Conservation (phyloP, 257 asterid species). For the Craterostigma plantagineum region DNA sequence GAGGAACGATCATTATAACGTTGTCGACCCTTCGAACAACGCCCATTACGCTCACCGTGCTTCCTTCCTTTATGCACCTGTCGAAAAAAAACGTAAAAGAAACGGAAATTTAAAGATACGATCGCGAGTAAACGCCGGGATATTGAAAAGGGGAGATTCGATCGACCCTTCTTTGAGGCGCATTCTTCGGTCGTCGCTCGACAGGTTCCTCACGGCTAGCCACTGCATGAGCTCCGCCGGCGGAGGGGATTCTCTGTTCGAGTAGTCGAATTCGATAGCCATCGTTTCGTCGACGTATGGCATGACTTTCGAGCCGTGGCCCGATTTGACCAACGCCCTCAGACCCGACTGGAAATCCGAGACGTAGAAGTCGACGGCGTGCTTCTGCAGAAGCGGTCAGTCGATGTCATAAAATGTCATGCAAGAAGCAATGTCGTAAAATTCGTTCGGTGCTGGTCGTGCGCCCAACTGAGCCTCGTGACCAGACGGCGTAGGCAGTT, state of each 20-base stretch:
- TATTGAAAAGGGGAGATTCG: not conserved
- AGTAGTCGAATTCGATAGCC: slow-evolving; percentile 28
- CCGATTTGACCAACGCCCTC: slow-evolving; percentile 52
- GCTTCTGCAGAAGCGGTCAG: no score
- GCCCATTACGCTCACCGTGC: slow-evolving; percentile 56
- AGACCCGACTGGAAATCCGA: slow-evolving; percentile 58
- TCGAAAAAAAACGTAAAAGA: no score
- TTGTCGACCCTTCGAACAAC: slow-evolving; percentile 51
- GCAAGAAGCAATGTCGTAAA: not conserved
- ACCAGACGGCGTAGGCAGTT: no score
- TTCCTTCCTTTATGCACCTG: slow-evolving; percentile 54
- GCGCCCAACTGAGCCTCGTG: no score
- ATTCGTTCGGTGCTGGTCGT: no score
- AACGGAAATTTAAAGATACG: not conserved
- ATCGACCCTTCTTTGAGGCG: slow-evolving; percentile 49
- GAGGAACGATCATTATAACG: slow-evolving; percentile 51
- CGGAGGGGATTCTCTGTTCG: slow-evolving; percentile 19
- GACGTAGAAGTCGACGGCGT: slow-evolving; percentile 46
- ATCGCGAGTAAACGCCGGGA: no score
- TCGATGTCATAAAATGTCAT: no score
- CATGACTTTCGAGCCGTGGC: slow-evolving; percentile 39
- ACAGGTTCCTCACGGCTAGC: slow-evolving; percentile 40
- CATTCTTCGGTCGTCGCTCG: slow-evolving; percentile 51
- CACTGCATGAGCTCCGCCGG: slow-evolving; percentile 37
- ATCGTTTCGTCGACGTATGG: slow-evolving; percentile 48